Conservation (phyloP, 176 grass and related monocot genomes). For the Musa beccarii region DNA sequence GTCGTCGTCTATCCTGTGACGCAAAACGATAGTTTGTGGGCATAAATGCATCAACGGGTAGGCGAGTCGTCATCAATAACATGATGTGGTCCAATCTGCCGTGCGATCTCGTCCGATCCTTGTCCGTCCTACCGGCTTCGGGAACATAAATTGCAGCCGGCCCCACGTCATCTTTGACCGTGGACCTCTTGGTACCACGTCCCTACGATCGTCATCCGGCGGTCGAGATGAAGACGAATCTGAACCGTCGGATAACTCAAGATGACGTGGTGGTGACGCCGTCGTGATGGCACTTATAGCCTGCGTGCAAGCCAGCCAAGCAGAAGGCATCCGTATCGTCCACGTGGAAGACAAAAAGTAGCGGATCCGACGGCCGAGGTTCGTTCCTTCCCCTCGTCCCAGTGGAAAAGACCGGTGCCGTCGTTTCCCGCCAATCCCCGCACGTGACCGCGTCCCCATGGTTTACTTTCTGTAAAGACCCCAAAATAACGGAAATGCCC, state of each 20-base stretch:
- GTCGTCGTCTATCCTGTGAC: too few relatives aligned
- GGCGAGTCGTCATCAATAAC: too few relatives aligned
- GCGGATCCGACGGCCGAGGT: not conserved
- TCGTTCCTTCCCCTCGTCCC: not conserved
- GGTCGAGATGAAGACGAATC: not conserved
- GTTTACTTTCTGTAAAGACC: too few relatives aligned
- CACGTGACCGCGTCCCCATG: not conserved
- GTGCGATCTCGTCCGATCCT: not conserved
- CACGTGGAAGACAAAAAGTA: not conserved
- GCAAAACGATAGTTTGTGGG: too few relatives aligned
- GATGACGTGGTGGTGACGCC: not conserved
- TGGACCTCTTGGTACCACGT: too few relatives aligned
- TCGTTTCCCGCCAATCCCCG: constrained; percentile 3
- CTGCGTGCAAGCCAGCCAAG: not conserved
- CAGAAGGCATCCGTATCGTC: not conserved
- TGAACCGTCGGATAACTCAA: too few relatives aligned
- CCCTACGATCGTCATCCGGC: too few relatives aligned
- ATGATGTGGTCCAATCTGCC: too few relatives aligned
- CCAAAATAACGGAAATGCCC: constrained; percentile 1
- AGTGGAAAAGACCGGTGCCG: not conserved
- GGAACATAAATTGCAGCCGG: too few relatives aligned
- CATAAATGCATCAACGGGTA: too few relatives aligned
- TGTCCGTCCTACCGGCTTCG: not conserved
- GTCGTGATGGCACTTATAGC: not conserved
- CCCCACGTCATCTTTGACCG: too few relatives aligned